Evolutionary conservation across 148 eudicot genomes (phyloP).

Genomic region (Rhododendron simsii): DNA sequence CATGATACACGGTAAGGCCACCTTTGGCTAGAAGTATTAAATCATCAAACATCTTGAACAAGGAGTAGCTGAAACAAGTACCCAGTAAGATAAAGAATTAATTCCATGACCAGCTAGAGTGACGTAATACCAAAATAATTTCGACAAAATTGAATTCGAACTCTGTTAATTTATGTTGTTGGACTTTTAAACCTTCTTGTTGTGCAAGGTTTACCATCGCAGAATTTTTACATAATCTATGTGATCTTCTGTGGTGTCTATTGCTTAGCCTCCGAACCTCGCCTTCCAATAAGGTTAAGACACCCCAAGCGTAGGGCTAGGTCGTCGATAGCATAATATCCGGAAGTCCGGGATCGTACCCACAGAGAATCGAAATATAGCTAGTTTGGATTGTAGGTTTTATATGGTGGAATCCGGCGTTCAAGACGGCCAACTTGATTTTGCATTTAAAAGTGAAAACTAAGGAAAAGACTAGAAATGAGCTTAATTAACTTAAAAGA

Average conservation of each 20-base stretch:
- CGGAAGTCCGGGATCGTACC: too few species aligned
- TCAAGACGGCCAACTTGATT: too few species aligned
- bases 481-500: too few species aligned
- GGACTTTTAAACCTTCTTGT: background rate
- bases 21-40: constrained; percentile 50
- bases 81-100: constrained; percentile 4
- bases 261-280: too few species aligned
- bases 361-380: too few species aligned
- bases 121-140: background rate
- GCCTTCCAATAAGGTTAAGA: too few species aligned
- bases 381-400: too few species aligned
- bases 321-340: too few species aligned
- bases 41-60: constrained; percentile 52
- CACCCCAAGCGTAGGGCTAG: too few species aligned
- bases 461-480: too few species aligned
- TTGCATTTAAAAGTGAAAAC: too few species aligned
- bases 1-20: constrained; percentile 44
- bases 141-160: background rate
- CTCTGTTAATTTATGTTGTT: background rate
- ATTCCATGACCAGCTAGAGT: background rate
- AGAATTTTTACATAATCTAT: background rate
- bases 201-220: background rate
- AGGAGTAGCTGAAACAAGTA: constrained; percentile 36
- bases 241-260: background rate
- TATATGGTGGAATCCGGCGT: too few species aligned